Percentiles rank a stretch among this genome's conserved stretches.
These are phyloP conservation scores for Boletales sp. DNA, from an alignment of 768 basidiomycete species.

Conservation along the genomic window DNA sequence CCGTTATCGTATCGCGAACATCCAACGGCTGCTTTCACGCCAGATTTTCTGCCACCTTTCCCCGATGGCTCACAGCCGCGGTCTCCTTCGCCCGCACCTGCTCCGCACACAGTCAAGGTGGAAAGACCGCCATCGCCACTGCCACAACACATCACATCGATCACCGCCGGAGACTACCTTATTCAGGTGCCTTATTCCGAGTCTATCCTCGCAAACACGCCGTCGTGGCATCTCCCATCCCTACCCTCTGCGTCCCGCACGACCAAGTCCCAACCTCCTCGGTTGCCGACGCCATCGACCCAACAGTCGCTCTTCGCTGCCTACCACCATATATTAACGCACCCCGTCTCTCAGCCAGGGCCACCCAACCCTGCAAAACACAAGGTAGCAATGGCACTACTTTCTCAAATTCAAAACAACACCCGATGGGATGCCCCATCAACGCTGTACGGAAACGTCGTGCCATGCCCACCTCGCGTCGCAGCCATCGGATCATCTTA, in stretches of 20 bases:
- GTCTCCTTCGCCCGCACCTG: slow-evolving; percentile 37
- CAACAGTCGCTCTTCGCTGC: slow-evolving; percentile 65
- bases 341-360: slow-evolving; percentile 52
- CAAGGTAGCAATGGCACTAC: slow-evolving; percentile 70
- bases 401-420: slow-evolving; percentile 51
- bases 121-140: slow-evolving; percentile 38
- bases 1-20: slow-evolving; percentile 28
- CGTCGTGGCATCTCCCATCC: slow-evolving; percentile 69
- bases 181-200: slow-evolving; percentile 71
- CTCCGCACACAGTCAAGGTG: slow-evolving; percentile 28
- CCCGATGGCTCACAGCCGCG: slow-evolving; percentile 26
- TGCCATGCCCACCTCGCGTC: slow-evolving; percentile 60
- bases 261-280: slow-evolving; percentile 21
- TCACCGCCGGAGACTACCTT: slow-evolving; percentile 61
- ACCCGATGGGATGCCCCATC: slow-evolving; percentile 69
- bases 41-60: slow-evolving; percentile 35
- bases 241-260: slow-evolving; percentile 25
- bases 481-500: slow-evolving; percentile 64
- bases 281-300: slow-evolving; percentile 49
- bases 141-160: slow-evolving; percentile 40
- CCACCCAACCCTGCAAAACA: slow-evolving; percentile 62
- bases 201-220: slow-evolving; percentile 60
- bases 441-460: slow-evolving; percentile 57
- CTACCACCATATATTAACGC: slow-evolving; percentile 75
- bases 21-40: slow-evolving; percentile 30